Conservation (phyloP, 2,329 filamentous ascomycete species). For the Scedosporium aurantiacum region DNA sequence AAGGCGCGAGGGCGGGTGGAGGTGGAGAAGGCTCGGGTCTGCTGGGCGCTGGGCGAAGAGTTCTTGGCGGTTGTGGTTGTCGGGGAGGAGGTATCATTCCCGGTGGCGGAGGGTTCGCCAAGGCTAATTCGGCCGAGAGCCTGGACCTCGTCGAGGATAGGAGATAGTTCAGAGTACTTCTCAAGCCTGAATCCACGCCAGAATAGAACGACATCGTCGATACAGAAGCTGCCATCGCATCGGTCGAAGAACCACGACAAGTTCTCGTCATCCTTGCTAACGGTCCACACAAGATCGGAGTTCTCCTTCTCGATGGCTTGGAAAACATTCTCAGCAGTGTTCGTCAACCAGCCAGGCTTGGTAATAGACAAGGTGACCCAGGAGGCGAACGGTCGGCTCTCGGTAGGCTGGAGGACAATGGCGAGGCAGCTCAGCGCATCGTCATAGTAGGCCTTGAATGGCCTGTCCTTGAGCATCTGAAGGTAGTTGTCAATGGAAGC, state of each 20-base stretch:
- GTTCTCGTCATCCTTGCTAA: conserved; percentile 91
- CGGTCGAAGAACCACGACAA: conserved; percentile 98
- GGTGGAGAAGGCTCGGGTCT: conserved; percentile 53
- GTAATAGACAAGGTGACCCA: conserved; percentile 87
- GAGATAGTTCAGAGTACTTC: conserved; percentile 66
- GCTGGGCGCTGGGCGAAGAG: conserved; percentile 19
- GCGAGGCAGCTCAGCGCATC: conserved; percentile 88
- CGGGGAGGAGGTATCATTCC: conserved; percentile 13
- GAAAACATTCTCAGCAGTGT: conserved; percentile 92
- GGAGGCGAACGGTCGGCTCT: conserved; percentile 61
- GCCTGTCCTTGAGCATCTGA: conserved; percentile 60
- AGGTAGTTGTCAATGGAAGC: conserved; percentile 82
- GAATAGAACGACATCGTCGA: conserved; percentile 82
- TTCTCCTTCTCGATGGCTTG: conserved; percentile 88
- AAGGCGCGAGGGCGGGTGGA: conserved; percentile 23
- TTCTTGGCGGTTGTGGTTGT: conserved; percentile 37
- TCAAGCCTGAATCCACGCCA: conserved; percentile 72
- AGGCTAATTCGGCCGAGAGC: conserved; percentile 77
- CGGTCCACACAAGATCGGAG: conserved; percentile 88
- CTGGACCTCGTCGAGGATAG: conserved; percentile 77
- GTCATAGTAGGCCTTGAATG: conserved; percentile 91
- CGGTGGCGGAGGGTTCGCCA: conserved; percentile 61
- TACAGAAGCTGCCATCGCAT: conserved; percentile 81
- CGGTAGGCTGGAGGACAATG: conserved; percentile 66
- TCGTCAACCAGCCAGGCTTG: conserved; percentile 87